phyloP scores from a whole-genome alignment of 441 rosid species.

The Mallotus repandus region DNA sequence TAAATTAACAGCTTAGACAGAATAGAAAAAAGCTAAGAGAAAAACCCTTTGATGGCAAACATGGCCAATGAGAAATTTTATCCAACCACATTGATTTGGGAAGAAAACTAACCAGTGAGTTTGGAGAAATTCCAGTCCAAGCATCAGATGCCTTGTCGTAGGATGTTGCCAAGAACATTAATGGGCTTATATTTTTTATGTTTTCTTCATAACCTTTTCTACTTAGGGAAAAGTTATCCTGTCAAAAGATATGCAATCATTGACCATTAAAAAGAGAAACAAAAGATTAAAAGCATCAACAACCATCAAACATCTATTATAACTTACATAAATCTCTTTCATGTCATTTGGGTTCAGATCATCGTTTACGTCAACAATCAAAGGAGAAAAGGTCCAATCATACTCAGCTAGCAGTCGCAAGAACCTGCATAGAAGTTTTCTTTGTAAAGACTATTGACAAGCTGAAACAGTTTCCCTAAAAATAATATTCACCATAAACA shows the following conservation, averaged over 20 bases:
- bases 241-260: constrained; percentile 21
- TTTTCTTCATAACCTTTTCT: constrained; percentile 61
- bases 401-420: constrained; percentile 70
- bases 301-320: constrained; percentile 16
- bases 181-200: constrained; percentile 47
- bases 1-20: neutral
- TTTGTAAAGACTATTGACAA: neutral
- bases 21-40: neutral
- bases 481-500: neutral
- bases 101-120: constrained; percentile 49
- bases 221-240: constrained; percentile 70
- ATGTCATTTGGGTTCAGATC: constrained; percentile 64
- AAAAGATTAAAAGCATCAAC: constrained; percentile 7
- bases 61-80: neutral
- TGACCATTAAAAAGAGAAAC: neutral
- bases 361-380: constrained; percentile 78
- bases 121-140: constrained; percentile 80
- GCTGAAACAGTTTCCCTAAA: neutral
- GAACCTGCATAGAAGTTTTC: constrained; percentile 52
- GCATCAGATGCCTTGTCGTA: constrained; percentile 94
- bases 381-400: constrained; percentile 82
- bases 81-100: neutral
- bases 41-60: neutral
- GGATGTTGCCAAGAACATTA: constrained; percentile 86
- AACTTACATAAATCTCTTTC: constrained; percentile 77